These are phyloP conservation scores for Xerocomus minutiporus DNA, from an alignment of 1,284 basidiomycete species.

Conservation along the genomic window DNA sequence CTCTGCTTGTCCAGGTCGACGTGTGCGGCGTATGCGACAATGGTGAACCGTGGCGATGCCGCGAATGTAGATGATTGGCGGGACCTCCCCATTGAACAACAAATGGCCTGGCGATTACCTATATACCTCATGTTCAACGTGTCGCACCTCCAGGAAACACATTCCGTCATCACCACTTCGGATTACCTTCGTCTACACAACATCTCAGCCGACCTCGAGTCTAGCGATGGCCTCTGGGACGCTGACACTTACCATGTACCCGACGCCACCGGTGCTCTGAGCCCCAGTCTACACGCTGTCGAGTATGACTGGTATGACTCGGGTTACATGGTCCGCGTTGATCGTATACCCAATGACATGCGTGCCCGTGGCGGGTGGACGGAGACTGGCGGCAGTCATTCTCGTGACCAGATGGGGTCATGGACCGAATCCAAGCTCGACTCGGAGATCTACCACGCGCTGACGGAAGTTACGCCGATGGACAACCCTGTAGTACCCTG, in stretches of 20 bases:
- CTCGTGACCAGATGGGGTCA: too few species aligned
- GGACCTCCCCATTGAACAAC: constrained; percentile 37
- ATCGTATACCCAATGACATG: too few species aligned
- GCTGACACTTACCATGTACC: constrained; percentile 26
- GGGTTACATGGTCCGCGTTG: too few species aligned
- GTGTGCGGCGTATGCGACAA: constrained; percentile 35
- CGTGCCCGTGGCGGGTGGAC: too few species aligned
- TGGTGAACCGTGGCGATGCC: constrained; percentile 41
- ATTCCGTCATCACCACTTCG: constrained; percentile 37
- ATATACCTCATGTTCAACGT: constrained; percentile 43
- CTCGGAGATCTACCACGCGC: too few species aligned
- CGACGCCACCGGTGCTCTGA: neutral
- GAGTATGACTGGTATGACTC: constrained; percentile 24
- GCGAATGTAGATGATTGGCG: constrained; percentile 38
- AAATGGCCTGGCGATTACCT: constrained; percentile 40
- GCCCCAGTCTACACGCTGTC: constrained; percentile 32
- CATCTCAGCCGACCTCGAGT: constrained; percentile 32
- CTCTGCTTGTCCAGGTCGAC: constrained; percentile 17
- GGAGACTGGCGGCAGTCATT: too few species aligned
- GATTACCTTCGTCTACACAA: constrained; percentile 43
- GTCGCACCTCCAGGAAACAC: constrained; percentile 36
- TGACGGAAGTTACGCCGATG: too few species aligned
- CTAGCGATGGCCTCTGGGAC: constrained; percentile 37
- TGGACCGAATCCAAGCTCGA: too few species aligned
- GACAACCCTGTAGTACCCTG: too few species aligned